Evolutionary conservation across 2,329 filamentous ascomycete genomes (phyloP).

Genomic region (Xylaria sp.): DNA sequence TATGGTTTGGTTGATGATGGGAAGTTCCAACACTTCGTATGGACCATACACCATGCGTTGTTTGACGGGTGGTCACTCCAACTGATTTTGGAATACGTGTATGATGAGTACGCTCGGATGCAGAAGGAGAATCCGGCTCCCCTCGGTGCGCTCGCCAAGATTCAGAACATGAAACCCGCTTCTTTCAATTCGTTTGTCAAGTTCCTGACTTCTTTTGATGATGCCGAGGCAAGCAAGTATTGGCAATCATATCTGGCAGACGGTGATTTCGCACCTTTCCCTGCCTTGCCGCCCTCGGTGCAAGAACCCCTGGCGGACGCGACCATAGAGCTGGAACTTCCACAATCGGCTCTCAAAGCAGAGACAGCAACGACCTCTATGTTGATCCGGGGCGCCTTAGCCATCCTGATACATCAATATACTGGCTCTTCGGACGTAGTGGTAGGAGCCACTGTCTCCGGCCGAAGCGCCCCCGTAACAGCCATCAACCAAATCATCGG

Average conservation of each 20-base stretch:
- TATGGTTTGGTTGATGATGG: slow-evolving; percentile 15
- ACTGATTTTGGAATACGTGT: not conserved
- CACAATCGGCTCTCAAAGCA: not conserved
- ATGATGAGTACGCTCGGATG: slow-evolving; percentile 5
- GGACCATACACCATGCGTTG: slow-evolving; percentile 15
- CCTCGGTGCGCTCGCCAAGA: not conserved
- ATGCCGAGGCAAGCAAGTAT: not conserved
- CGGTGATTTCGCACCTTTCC: slow-evolving; percentile 6
- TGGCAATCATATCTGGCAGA: slow-evolving; percentile 7
- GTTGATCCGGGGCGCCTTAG: slow-evolving; percentile 12
- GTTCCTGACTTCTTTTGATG: not conserved
- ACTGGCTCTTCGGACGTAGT: slow-evolving; percentile 10
- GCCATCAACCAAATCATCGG: slow-evolving; percentile 6
- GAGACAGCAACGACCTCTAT: slow-evolving; percentile 9
- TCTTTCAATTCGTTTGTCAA: slow-evolving; percentile 8
- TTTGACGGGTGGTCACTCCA: slow-evolving; percentile 19
- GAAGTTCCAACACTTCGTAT: slow-evolving; percentile 14
- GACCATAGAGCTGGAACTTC: slow-evolving; percentile 1
- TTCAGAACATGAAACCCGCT: not conserved
- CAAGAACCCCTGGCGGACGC: slow-evolving; percentile 1
- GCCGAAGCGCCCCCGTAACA: slow-evolving; percentile 15
- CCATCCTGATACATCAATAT: slow-evolving; percentile 13
- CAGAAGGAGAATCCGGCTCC: not conserved
- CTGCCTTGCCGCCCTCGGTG: slow-evolving; percentile 1
- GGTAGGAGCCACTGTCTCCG: slow-evolving; percentile 8